A percentile compares a stretch with the other conserved stretches of the same genome.
Conservation (phyloP, 257 asterid genomes). For the Knoxia roxburghii region DNA sequence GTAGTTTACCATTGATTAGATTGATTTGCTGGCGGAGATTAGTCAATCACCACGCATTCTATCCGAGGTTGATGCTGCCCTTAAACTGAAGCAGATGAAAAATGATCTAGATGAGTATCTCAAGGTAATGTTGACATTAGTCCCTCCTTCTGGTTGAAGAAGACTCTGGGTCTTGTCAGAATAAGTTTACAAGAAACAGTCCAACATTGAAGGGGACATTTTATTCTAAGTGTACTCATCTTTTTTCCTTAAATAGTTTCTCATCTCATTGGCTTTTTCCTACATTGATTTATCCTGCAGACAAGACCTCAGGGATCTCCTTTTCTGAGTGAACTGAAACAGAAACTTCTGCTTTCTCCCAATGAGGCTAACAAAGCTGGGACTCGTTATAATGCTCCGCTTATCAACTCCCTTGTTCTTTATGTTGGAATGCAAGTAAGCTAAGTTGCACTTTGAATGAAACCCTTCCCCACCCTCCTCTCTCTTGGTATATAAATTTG, state of each 20-base stretch:
- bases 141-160: not conserved
- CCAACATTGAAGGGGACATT: not conserved
- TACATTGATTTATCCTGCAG: slow-evolving; percentile 31
- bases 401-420: slow-evolving; percentile 89
- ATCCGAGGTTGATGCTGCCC: slow-evolving; percentile 92
- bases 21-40: slow-evolving; percentile 89
- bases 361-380: slow-evolving; percentile 71
- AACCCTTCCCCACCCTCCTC: not conserved
- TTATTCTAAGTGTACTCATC: not conserved
- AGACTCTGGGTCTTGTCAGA: not conserved
- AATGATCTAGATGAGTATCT: slow-evolving; percentile 82
- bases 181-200: not conserved
- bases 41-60: slow-evolving; percentile 81
- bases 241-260: not conserved
- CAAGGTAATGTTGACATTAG: slow-evolving; percentile 46
- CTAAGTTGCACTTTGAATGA: not conserved
- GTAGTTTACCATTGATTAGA: slow-evolving; percentile 26
- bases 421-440: slow-evolving; percentile 85
- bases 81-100: slow-evolving; percentile 77
- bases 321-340: slow-evolving; percentile 76
- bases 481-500: not conserved
- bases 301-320: slow-evolving; percentile 79
- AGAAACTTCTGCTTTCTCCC: slow-evolving; percentile 75
- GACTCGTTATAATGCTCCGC: slow-evolving; percentile 86
- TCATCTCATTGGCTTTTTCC: slow-evolving; percentile 4